Evolutionary conservation across 2,329 filamentous ascomycete species (phyloP).

Genomic region (Ceratocystis smalleyi): DNA sequence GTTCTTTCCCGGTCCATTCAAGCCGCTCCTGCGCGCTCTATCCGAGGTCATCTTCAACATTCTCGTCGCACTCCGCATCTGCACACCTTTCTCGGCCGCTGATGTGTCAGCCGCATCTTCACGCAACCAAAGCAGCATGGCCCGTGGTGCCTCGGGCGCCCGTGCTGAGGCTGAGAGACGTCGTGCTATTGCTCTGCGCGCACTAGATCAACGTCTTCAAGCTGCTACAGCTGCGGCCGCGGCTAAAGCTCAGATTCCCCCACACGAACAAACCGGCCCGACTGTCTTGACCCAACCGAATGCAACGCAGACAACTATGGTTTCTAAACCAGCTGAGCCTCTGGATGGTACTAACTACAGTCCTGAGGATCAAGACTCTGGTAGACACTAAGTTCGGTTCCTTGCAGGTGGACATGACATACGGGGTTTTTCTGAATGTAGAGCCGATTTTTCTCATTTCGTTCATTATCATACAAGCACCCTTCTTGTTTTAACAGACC

Average conservation of each 20-base stretch:
- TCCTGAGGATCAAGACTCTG: slow-evolving; percentile 39
- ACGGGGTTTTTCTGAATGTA: not conserved
- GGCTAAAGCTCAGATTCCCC: slow-evolving; percentile 21
- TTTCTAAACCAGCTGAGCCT: slow-evolving; percentile 37
- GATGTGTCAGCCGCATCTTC: slow-evolving; percentile 65
- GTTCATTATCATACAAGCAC: not conserved
- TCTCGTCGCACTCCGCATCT: slow-evolving; percentile 60
- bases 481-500: not conserved
- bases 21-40: slow-evolving; percentile 61
- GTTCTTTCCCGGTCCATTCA: slow-evolving; percentile 77
- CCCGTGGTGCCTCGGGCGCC: slow-evolving; percentile 47
- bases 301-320: slow-evolving; percentile 43
- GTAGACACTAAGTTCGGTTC: not conserved
- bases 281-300: slow-evolving; percentile 43
- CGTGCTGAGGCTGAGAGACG: slow-evolving; percentile 84
- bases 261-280: slow-evolving; percentile 33
- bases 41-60: slow-evolving; percentile 58
- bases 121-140: slow-evolving; percentile 41
- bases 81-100: slow-evolving; percentile 69
- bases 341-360: slow-evolving; percentile 56
- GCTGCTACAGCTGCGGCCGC: slow-evolving; percentile 49
- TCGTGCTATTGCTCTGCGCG: slow-evolving; percentile 75
- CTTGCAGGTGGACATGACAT: no score
- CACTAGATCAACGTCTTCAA: slow-evolving; percentile 78
- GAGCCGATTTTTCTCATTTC: not conserved